Evolutionary conservation across 805 yeast genomes (phyloP), one percentile per base, ranked within the genome.

Genomic region (Millerozyma acaciae): DNA sequence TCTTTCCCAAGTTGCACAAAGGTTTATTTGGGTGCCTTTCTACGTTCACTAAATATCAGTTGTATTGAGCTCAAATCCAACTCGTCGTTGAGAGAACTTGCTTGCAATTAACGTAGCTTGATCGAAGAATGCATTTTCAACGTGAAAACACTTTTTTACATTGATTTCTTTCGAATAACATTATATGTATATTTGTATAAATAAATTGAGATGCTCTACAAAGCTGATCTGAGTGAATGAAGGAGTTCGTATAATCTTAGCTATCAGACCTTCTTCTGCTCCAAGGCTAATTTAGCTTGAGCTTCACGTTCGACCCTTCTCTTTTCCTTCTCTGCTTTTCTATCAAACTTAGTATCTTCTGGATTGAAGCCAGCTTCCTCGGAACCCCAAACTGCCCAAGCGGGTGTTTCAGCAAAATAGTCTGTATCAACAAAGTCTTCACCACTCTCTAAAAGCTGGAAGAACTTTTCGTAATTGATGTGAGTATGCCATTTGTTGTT

Each of bases 361-460:
- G 97, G 97, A 45, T 82, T 86, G 65, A 88, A 88, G 1, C 97
- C 97, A 12, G 86, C 95, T 47, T 79, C 76, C 9, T 74, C 72
- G 15, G 89, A 76, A 1, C 95, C 97, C 76, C 86, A 88, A 38
- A 80, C 71, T 1, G 97, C 96, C 95, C 95, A 88, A 19, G 71
- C 76, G 0, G 96, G 96, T 0, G 97, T 88, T 45, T 78, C 80
- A 10, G 78, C 68, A 18, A 82, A 66, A 54, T 88, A 88, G 48
- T 89, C 96, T 72, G 85, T 60, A 33, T 87, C 89, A 13, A 72
- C 76, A 54, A 88, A 88, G 12, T 72, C 73, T 38, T 65, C 56
- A 1, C 94, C 95, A 18, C 73, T 60, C 41, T 73, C 73, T 34
- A 86, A 67, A 34, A 88, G 62, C 48, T 79, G 73, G 50, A 88